A percentile compares a stretch with the other conserved stretches of the same genome.
Evolutionary conservation across 768 basidiomycete genomes (phyloP).

Genomic region (Coprinopsis sp.): DNA sequence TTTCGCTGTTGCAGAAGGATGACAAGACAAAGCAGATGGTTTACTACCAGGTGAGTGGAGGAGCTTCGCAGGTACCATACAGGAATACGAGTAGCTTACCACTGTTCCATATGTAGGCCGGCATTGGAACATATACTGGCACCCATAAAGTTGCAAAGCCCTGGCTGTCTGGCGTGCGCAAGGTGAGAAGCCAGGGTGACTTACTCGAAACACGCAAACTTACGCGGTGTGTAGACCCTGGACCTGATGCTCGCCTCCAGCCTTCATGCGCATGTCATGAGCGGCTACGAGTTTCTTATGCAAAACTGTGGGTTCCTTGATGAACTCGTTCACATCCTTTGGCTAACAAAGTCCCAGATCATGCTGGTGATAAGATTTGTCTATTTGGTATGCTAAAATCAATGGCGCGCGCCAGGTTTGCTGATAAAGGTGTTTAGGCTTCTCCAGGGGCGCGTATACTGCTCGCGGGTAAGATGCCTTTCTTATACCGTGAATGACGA

Average conservation of each 20-base stretch:
- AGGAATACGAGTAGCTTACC: background rate
- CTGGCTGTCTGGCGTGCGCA: slow-evolving; percentile 30
- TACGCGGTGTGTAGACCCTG: slow-evolving; percentile 39
- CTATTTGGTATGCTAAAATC: slow-evolving; percentile 1
- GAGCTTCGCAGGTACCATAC: background rate
- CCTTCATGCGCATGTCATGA: slow-evolving; percentile 45
- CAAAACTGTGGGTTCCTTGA: slow-evolving; percentile 40
- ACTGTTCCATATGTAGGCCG: slow-evolving; percentile 28
- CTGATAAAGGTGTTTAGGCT: slow-evolving; percentile 27
- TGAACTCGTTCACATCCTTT: background rate
- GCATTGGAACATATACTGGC: slow-evolving; percentile 51
- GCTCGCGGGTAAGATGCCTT: slow-evolving; percentile 33
- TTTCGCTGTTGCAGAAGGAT: slow-evolving; percentile 49
- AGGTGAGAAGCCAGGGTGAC: too few relatives aligned
- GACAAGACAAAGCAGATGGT: slow-evolving; percentile 50
- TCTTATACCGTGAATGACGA: background rate
- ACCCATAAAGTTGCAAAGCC: slow-evolving; percentile 34
- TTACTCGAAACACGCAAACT: too few relatives aligned
- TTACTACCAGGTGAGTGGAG: slow-evolving; percentile 45
- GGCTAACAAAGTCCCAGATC: background rate
- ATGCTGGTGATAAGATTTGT: slow-evolving; percentile 5
- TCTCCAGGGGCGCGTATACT: slow-evolving; percentile 64
- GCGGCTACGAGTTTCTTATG: slow-evolving; percentile 59
- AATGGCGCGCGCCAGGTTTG: background rate
- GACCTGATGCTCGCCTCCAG: slow-evolving; percentile 50